phyloP scores from a whole-genome alignment of 805 yeast species.

The Zygosaccharomyces bisporus region DNA sequence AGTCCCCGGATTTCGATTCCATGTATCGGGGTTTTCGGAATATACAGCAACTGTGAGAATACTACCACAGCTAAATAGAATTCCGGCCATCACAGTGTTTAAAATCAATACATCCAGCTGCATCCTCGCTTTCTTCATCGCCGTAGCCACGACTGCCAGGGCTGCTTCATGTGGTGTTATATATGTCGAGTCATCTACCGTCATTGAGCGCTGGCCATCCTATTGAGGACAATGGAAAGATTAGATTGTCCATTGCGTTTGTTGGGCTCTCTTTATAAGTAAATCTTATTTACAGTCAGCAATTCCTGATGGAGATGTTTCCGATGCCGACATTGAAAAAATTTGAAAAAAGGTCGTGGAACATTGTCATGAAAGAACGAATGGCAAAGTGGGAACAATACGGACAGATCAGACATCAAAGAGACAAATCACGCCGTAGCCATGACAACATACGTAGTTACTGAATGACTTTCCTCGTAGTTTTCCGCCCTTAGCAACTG shows the following conservation, averaged over 20 bases:
- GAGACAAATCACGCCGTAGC: too few relatives aligned
- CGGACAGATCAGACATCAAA: too few relatives aligned
- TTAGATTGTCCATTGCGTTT: neutral
- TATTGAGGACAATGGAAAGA: neutral
- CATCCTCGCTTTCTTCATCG: slow-evolving; percentile 77
- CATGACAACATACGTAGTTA: too few relatives aligned
- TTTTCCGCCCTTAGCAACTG: too few relatives aligned
- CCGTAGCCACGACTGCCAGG: slow-evolving; percentile 76
- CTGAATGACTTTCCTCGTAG: too few relatives aligned
- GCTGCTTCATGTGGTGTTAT: slow-evolving; percentile 80
- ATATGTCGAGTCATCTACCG: slow-evolving; percentile 51
- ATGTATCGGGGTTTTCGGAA: slow-evolving; percentile 45
- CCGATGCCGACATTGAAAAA: neutral
- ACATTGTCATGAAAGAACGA: neutral
- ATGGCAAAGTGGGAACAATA: too few relatives aligned
- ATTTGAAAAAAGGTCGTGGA: neutral
- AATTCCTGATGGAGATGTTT: neutral
- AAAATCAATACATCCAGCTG: slow-evolving; percentile 54
- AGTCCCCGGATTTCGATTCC: slow-evolving; percentile 47
- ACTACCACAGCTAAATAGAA: slow-evolving; percentile 67
- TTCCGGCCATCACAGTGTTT: slow-evolving; percentile 67
- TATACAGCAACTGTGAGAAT: slow-evolving; percentile 60
- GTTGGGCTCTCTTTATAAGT: neutral
- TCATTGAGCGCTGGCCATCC: slow-evolving; percentile 4
- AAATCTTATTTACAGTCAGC: neutral